Conservation (phyloP, 495 filamentous ascomycete species). For the Penicillium antarcticum region DNA sequence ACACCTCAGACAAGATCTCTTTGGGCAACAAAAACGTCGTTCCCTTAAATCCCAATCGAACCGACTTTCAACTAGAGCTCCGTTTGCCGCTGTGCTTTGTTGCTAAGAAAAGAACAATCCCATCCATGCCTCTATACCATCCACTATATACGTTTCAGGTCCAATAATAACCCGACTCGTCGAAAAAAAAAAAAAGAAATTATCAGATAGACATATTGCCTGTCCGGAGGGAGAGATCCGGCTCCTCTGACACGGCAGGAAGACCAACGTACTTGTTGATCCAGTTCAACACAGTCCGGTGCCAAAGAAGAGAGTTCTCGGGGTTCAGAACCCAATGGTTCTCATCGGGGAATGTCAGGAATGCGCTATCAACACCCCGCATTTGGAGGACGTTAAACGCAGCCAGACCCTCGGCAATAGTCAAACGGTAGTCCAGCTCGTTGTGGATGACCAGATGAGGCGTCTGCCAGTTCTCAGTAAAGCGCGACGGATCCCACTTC, state of each 20-base stretch:
- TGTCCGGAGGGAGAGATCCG: conserved; percentile 17
- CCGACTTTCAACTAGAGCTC: not conserved
- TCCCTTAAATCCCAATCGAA: not conserved
- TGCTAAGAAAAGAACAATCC: conserved; percentile 4
- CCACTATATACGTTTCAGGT: conserved; percentile 1
- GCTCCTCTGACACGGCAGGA: conserved; percentile 28
- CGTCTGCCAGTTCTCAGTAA: conserved; percentile 73
- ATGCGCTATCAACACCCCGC: conserved; percentile 45
- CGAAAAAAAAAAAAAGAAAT: conserved; percentile 1
- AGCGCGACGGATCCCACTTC: conserved; percentile 75
- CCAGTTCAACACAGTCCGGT: conserved; percentile 81
- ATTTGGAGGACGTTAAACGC: conserved; percentile 87
- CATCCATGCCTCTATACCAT: not conserved
- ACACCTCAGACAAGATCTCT: conserved; percentile 9
- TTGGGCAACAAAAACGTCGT: not conserved
- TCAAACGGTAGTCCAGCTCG: conserved; percentile 86
- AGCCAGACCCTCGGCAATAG: conserved; percentile 77
- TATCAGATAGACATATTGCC: conserved; percentile 20
- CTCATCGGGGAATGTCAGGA: conserved; percentile 81
- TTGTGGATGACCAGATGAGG: conserved; percentile 88
- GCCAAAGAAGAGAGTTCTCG: conserved; percentile 89
- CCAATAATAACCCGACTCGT: not conserved
- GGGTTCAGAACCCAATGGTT: conserved; percentile 88
- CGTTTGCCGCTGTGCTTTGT: conserved; percentile 5
- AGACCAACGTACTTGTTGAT: conserved; percentile 79